Evolutionary conservation across 129 eudicot genomes (phyloP).

Genomic region (Chrysanthemum seticuspe): DNA sequence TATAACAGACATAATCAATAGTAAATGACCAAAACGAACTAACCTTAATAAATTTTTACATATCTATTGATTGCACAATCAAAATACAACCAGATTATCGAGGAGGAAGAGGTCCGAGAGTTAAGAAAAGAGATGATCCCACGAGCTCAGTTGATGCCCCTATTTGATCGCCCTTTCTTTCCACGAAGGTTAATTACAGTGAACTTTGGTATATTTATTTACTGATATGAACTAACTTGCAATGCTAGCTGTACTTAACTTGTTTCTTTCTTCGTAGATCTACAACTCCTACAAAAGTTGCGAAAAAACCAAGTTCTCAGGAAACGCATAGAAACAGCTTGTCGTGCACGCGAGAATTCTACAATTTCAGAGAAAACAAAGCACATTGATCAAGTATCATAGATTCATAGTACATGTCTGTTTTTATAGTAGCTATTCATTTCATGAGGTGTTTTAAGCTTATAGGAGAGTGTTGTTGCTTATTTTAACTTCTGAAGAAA

Average conservation of each 20-base stretch:
- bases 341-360: slow-evolving; percentile 37
- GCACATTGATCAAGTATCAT: slow-evolving; percentile 34
- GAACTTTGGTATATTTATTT: neutral
- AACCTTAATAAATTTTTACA: neutral
- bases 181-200: slow-evolving; percentile 63
- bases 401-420: neutral
- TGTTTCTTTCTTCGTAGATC: slow-evolving; percentile 43
- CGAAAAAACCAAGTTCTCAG: slow-evolving; percentile 51
- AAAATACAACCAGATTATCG: slow-evolving; percentile 51
- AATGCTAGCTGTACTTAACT: neutral
- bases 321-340: slow-evolving; percentile 47
- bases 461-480: slow-evolving; percentile 18
- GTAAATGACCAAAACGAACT: neutral
- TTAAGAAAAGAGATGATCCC: slow-evolving; percentile 86
- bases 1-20: no score
- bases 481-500: neutral
- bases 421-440: slow-evolving; percentile 12
- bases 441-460: slow-evolving; percentile 21
- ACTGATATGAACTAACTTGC: neutral
- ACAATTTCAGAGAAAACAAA: slow-evolving; percentile 38
- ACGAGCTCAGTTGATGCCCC: slow-evolving; percentile 89
- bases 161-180: slow-evolving; percentile 67
- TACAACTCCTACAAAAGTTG: slow-evolving; percentile 60
- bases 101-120: slow-evolving; percentile 81
- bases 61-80: slow-evolving; percentile 3